A percentile compares a stretch with the other conserved stretches of the same genome.
Evolutionary conservation across 2,329 filamentous ascomycete genomes (phyloP).

Genomic region (Intubia oerlemansii): DNA sequence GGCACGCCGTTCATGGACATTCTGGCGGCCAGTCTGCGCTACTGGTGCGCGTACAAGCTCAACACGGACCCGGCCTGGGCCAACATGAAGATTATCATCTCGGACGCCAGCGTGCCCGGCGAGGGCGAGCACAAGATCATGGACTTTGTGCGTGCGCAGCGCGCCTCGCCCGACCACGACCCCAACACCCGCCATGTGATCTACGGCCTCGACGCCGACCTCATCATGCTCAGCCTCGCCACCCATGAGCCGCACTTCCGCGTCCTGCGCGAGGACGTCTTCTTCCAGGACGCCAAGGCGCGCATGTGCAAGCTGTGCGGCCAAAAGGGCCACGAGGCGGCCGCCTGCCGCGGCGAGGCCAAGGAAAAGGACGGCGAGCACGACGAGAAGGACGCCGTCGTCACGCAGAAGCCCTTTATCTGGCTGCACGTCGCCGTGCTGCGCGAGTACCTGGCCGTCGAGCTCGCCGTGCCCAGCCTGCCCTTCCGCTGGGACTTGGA

Average conservation of each 20-base stretch:
- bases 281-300: slow-evolving; percentile 68
- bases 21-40: slow-evolving; percentile 69
- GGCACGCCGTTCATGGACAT: slow-evolving; percentile 99
- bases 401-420: slow-evolving; percentile 75
- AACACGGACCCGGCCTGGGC: slow-evolving; percentile 94
- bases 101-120: slow-evolving; percentile 89
- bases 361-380: slow-evolving; percentile 63
- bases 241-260: slow-evolving; percentile 97
- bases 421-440: slow-evolving; percentile 90
- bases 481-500: slow-evolving; percentile 86
- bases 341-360: slow-evolving; percentile 59
- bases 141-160: slow-evolving; percentile 89
- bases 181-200: slow-evolving; percentile 97
- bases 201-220: slow-evolving; percentile 89
- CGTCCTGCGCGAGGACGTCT: slow-evolving; percentile 90
- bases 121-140: slow-evolving; percentile 99
- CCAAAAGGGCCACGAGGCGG: slow-evolving; percentile 76
- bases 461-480: slow-evolving; percentile 64
- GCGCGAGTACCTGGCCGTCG: slow-evolving; percentile 79
- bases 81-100: slow-evolving; percentile 93
- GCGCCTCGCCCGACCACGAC: slow-evolving; percentile 74
- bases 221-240: slow-evolving; percentile 94
- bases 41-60: slow-evolving; percentile 95
- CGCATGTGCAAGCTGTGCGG: slow-evolving; percentile 76
- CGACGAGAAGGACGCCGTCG: slow-evolving; percentile 56